phyloP scores from a whole-genome alignment of 2,329 filamentous ascomycete genomes.

The Fusarium cicatricum region DNA sequence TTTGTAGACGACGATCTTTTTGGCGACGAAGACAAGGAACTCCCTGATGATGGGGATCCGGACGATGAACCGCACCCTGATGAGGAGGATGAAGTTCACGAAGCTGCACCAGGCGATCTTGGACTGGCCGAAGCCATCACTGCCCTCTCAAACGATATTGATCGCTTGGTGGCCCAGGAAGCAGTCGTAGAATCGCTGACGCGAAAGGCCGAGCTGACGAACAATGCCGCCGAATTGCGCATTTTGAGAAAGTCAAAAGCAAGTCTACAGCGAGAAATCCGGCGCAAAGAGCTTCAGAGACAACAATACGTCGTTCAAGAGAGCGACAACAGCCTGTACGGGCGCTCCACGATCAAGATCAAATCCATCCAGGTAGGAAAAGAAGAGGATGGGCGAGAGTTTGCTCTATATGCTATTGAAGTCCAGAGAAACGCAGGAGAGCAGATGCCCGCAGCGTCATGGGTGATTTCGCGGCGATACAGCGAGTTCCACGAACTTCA shows the following conservation, averaged over 20 bases:
- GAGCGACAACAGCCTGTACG: slow-evolving; percentile 96
- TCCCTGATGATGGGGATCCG: slow-evolving; percentile 84
- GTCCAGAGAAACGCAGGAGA: slow-evolving; percentile 90
- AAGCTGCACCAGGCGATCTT: slow-evolving; percentile 93
- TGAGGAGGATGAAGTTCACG: slow-evolving; percentile 83
- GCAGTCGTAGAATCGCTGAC: slow-evolving; percentile 91
- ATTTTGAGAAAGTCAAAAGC: slow-evolving; percentile 94
- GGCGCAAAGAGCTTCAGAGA: slow-evolving; percentile 91
- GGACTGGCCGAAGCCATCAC: slow-evolving; percentile 93
- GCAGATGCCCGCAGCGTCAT: slow-evolving; percentile 95
- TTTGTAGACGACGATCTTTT: slow-evolving; percentile 95
- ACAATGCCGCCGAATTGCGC: slow-evolving; percentile 91
- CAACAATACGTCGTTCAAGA: slow-evolving; percentile 98
- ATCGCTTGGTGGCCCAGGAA: slow-evolving; percentile 86
- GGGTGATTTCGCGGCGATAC: slow-evolving; percentile 91
- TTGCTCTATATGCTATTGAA: slow-evolving; percentile 91
- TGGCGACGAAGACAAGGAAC: slow-evolving; percentile 83
- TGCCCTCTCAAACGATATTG: slow-evolving; percentile 87
- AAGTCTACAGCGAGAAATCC: slow-evolving; percentile 90
- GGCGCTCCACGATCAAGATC: slow-evolving; percentile 87
- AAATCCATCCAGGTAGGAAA: slow-evolving; percentile 92
- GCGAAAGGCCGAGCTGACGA: slow-evolving; percentile 94
- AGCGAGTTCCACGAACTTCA: slow-evolving; percentile 97
- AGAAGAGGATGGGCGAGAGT: slow-evolving; percentile 93
- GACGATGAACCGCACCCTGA: slow-evolving; percentile 64